Percentiles rank a stretch among this genome's conserved stretches.
phyloP scores from a whole-genome alignment of 1,284 basidiomycete genomes.

The Garcileccinum viscosum region DNA sequence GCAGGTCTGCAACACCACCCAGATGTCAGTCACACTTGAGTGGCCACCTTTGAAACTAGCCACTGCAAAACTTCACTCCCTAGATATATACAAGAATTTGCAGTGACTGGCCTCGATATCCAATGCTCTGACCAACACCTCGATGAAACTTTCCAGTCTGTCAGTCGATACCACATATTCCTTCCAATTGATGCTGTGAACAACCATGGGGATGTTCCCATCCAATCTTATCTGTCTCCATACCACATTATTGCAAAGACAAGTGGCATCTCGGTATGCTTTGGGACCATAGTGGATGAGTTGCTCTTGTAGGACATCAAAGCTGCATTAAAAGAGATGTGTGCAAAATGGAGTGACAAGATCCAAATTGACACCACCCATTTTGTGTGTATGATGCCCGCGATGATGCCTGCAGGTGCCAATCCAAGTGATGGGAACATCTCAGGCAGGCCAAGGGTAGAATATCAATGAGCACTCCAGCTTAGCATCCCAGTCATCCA shows the following conservation, averaged over 20 bases:
- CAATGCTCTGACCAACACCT: constrained; percentile 80
- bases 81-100: constrained; percentile 91
- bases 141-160: constrained; percentile 89
- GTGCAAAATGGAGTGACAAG: constrained; percentile 83
- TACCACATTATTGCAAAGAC: constrained; percentile 96
- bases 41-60: constrained; percentile 90
- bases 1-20: constrained; percentile 89
- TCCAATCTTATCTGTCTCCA: constrained; percentile 83
- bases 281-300: constrained; percentile 84
- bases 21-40: constrained; percentile 92
- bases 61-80: constrained; percentile 80
- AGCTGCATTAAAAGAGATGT: constrained; percentile 80
- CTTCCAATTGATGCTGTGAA: constrained; percentile 90
- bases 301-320: constrained; percentile 80
- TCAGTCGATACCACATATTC: constrained; percentile 88
- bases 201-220: constrained; percentile 86
- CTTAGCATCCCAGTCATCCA: constrained; percentile 90
- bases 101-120: constrained; percentile 87
- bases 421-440: constrained; percentile 51
- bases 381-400: constrained; percentile 91
- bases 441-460: constrained; percentile 70
- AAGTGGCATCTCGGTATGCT: constrained; percentile 90
- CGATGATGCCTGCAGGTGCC: constrained; percentile 67
- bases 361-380: constrained; percentile 98
- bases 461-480: constrained; percentile 90